Evolutionary conservation across 768 basidiomycete species (phyloP), one percentile per base, ranked within the genome.

Genomic region (Lactarius hatsudake): DNA sequence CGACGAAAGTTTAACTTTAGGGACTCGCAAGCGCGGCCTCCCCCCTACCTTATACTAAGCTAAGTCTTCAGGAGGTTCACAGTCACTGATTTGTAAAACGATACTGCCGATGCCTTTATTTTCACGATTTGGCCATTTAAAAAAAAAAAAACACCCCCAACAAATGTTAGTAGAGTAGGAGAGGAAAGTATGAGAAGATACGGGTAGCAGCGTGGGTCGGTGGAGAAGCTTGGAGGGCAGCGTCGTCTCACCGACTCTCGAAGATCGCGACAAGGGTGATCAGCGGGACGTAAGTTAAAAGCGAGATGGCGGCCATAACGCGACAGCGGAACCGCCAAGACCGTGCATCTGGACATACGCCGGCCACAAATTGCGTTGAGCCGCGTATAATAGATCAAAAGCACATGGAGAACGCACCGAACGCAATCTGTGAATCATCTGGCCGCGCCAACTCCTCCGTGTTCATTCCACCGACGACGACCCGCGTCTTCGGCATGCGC

Each of bases 351-450:
- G 70, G 43, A 30, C 6, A 51, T 42, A 36, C 45, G 3, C 72
- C 56, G 56, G 34, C 34, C 34, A 36, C 0, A 6, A 6, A 30
- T 30, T 5, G 5, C 30, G 32, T 32, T 36, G 34, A 36, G 34
- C 10, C 34, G 2, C 34, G 34, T 12, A 36, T 12, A 36, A 36
- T 36, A 36, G 34, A 36, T 12, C 2, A 10, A 36, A 36, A 10
- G 10, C 8, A 45, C 10, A 3, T 10, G 34, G 43, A 60, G 40
- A 28, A 78, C 88, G 72, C 71, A 91, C 91, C 87, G 73, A 84
- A 82, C 73, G 92, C 91, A 62, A 91, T 83, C 73, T 92, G 90
- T 32, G 90, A 89, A 76, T 92, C 89, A 72, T 91, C 90, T 57
- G 91, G 78, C 34, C 87, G 79, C 18, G 91, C 89, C 53, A 78